phyloP scores from a whole-genome alignment of 2,329 filamentous ascomycete species.

The Ceratocystis colombiana region DNA sequence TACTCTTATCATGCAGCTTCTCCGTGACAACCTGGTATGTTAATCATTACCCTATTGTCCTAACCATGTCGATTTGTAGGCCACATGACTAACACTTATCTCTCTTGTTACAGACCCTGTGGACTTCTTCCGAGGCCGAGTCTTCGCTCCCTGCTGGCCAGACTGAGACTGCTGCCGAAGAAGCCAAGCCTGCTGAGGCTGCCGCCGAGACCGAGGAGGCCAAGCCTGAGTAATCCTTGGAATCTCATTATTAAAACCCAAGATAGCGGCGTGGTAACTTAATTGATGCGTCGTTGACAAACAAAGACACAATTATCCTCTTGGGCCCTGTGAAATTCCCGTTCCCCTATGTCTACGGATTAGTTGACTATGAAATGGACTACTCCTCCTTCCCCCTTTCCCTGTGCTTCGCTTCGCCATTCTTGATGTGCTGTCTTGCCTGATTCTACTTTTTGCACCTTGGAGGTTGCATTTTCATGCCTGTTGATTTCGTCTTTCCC shows the following conservation, averaged over 20 bases:
- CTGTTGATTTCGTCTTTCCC: slow-evolving; percentile 26
- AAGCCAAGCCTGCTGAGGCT: slow-evolving; percentile 45
- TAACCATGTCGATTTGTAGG: background rate
- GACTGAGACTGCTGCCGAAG: slow-evolving; percentile 37
- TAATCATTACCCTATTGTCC: background rate
- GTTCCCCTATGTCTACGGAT: slow-evolving; percentile 26
- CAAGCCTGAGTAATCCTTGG: slow-evolving; percentile 53
- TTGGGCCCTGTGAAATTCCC: background rate
- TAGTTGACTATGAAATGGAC: slow-evolving; percentile 8
- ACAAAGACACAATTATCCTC: background rate
- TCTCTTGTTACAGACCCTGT: slow-evolving; percentile 63
- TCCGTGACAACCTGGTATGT: slow-evolving; percentile 87
- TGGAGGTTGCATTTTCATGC: background rate
- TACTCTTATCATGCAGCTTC: slow-evolving; percentile 96
- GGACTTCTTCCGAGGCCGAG: slow-evolving; percentile 98
- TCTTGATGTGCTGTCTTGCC: background rate
- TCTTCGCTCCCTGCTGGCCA: slow-evolving; percentile 49
- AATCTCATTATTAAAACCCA: slow-evolving; percentile 35
- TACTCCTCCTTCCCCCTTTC: background rate
- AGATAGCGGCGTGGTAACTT: slow-evolving; percentile 31
- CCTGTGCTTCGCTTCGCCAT: background rate
- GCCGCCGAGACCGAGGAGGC: slow-evolving; percentile 51
- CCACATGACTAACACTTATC: slow-evolving; percentile 30
- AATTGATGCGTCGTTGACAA: slow-evolving; percentile 28
- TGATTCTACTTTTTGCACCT: background rate